Evolutionary conservation across 192 early-diverging fungal species (phyloP).

Genomic region (Diversispora eburnea): DNA sequence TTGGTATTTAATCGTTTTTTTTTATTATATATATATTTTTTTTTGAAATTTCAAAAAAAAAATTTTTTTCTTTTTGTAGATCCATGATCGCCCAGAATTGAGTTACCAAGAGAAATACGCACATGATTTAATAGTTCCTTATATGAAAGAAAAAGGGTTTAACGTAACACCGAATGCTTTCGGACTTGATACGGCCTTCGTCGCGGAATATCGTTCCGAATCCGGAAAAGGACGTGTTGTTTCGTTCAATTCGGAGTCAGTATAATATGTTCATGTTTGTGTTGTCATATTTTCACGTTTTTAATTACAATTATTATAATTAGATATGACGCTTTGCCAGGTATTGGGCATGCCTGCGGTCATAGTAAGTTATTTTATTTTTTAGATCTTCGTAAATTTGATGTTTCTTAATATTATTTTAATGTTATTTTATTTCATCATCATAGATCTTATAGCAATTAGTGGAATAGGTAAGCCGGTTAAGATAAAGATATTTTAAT

Average conservation of each 20-base stretch:
- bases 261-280: neutral
- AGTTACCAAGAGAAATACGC: conserved; percentile 56
- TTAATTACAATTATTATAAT: neutral
- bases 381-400: neutral
- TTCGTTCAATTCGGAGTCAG: conserved; percentile 27
- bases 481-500: too few relatives aligned
- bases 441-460: conserved; percentile 3
- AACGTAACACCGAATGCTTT: conserved; percentile 52
- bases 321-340: conserved; percentile 62
- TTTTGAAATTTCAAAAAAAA: too few relatives aligned
- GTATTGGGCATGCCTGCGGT: conserved; percentile 63
- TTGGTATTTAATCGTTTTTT: conserved; percentile 28
- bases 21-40: too few relatives aligned
- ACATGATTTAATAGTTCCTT: conserved; percentile 58
- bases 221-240: conserved; percentile 27
- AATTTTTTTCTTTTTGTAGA: conserved; percentile 31
- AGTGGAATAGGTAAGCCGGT: neutral
- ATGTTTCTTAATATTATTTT: neutral
- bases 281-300: neutral
- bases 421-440: neutral
- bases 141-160: conserved; percentile 64
- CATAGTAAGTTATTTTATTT: conserved; percentile 41
- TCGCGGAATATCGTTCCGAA: conserved; percentile 55
- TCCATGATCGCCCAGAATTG: conserved; percentile 61
- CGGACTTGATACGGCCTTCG: conserved; percentile 72